Base-by-base conservation (phyloP, 345 rosid species). In the Eutrema heterophyllum region DNA sequence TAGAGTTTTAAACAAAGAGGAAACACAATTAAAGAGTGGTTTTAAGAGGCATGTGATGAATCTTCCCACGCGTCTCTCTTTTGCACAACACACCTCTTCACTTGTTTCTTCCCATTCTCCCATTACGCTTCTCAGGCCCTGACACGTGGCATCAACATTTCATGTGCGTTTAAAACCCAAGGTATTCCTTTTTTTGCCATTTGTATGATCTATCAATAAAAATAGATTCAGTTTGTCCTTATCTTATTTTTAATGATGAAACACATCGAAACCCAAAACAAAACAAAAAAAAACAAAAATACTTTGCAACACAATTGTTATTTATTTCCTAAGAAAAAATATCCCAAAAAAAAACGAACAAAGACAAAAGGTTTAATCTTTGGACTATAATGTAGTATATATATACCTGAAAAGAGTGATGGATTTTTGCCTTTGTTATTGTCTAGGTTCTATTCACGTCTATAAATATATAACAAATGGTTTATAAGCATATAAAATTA, bases 11-110 rank as follows among this genome's bases (percentile, higher is more conserved):
- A 49, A 32, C 52, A 72, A 52, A 26, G 43, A 21, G 60, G 44
- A 50, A 60, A 30, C 68, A 48, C 62, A 72, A 64, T 53, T 64
- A 72, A 56, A 59, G 76, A 61, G 62, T 46, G 39, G 24, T 21
- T 21, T 49, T 49, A 39, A 45, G 67, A n/a, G 14, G 57, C 77
- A 73, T 64, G 71, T 65, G 71, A 73, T 74, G 40, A 74, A 66
- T 49, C 51, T 0, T 5, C 79, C 79, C 79, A 75, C 79, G 79
- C 79, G 68, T 75, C 73, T 67, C 50, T 73, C 61, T 67, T 67
- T 50, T 67, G 68, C 64, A 56, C 68, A 48, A 56, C 68, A 48
- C 61, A 57, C 60, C 56, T 21, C 24, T 64, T 65, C 49, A 43
- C 40, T 32, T 32, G 38, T 63, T 71, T 51, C 5, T 48, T 40